phyloP scores from a whole-genome alignment of 2,329 filamentous ascomycete species.

The Aaosphaeria pasadenensis region DNA sequence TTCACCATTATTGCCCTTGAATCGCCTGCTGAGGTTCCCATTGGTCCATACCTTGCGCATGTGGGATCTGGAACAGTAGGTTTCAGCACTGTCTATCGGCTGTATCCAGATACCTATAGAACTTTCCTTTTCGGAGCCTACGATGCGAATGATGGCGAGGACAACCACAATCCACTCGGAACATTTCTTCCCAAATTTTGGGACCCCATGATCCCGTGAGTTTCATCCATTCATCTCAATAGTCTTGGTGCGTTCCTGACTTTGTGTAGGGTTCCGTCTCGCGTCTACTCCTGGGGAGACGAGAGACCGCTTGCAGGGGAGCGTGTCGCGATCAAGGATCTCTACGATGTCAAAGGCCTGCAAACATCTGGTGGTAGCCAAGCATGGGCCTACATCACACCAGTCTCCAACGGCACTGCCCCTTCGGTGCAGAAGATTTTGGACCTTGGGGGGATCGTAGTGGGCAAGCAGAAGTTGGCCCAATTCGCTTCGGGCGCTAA shows the following conservation, averaged over 20 bases:
- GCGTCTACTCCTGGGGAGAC: constrained; percentile 37
- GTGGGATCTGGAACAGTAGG: constrained; percentile 9
- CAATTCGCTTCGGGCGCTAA: constrained; percentile 42
- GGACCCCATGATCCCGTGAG: constrained; percentile 28
- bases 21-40: constrained; percentile 11
- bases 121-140: constrained; percentile 31
- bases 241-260: too few relatives aligned
- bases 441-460: constrained; percentile 37
- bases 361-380: constrained; percentile 21
- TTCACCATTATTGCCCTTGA: constrained; percentile 7
- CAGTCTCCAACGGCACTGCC: constrained; percentile 14
- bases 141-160: constrained; percentile 18
- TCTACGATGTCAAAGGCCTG: constrained; percentile 23
- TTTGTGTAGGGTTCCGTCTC: constrained; percentile 30
- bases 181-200: constrained; percentile 23
- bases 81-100: constrained; percentile 24
- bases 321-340: constrained; percentile 26
- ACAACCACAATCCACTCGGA: constrained; percentile 19
- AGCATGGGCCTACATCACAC: constrained; percentile 20
- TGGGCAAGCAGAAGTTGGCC: constrained; percentile 54
- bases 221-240: neutral
- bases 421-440: constrained; percentile 22
- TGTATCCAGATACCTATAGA: constrained; percentile 27
- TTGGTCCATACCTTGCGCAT: constrained; percentile 27
- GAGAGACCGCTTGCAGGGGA: constrained; percentile 21